Evolutionary conservation across 1,284 basidiomycete genomes (phyloP).

Genomic region (Xanthoconium separans): DNA sequence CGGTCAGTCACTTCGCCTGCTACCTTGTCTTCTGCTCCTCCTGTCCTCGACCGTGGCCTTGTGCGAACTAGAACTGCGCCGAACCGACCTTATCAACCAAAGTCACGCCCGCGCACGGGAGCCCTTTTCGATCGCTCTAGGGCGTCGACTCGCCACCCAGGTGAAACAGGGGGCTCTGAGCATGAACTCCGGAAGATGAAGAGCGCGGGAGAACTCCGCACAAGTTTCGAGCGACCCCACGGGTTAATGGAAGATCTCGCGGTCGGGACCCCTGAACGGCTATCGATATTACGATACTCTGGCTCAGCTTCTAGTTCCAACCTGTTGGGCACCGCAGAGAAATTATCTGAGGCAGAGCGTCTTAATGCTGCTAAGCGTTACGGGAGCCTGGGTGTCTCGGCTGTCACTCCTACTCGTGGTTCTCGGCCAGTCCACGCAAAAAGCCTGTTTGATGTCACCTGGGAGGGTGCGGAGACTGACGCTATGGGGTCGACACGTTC

Average conservation of each 20-base stretch:
- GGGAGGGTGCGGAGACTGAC: constrained; percentile 24
- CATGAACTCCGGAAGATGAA: constrained; percentile 80
- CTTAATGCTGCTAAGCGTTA: constrained; percentile 52
- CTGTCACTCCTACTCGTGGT: constrained; percentile 34
- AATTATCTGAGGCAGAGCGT: constrained; percentile 35
- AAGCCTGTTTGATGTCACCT: constrained; percentile 44
- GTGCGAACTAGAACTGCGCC: constrained; percentile 70
- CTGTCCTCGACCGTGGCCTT: constrained; percentile 44
- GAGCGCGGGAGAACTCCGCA: constrained; percentile 77
- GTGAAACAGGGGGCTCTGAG: constrained; percentile 45
- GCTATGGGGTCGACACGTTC: constrained; percentile 19
- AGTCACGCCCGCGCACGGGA: constrained; percentile 36
- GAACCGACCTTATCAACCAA: constrained; percentile 58
- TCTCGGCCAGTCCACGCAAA: constrained; percentile 49
- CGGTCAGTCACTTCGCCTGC: constrained; percentile 50
- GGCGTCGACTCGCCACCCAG: constrained; percentile 30
- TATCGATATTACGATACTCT: constrained; percentile 49
- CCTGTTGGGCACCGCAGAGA: constrained; percentile 41
- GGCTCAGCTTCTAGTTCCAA: constrained; percentile 65
- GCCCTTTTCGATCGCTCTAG: constrained; percentile 22
- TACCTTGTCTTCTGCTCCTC: constrained; percentile 29
- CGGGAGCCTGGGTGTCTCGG: constrained; percentile 61
- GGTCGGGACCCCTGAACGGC: constrained; percentile 31
- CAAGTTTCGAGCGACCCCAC: constrained; percentile 37
- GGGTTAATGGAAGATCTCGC: constrained; percentile 17